Base-by-base conservation (phyloP, 495 filamentous ascomycete species). In the Talaromyces adpressus region DNA sequence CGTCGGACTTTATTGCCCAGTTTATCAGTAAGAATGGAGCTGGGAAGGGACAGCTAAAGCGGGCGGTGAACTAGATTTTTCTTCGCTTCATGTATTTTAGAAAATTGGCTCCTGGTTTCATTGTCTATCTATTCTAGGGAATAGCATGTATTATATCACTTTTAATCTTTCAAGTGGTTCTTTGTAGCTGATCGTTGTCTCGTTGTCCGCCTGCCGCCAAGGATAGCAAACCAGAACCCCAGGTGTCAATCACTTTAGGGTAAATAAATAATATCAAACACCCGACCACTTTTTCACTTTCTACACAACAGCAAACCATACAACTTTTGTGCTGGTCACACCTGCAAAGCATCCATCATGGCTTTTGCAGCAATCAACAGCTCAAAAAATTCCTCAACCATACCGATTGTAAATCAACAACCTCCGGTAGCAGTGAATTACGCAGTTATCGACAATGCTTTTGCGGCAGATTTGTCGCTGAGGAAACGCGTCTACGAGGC, bases 401-500 rank as follows among this genome's bases (percentile, higher is more conserved):
- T 62, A 18, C 45, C 60, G 45, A 18, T 62, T 34, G 36, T 32
- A n/a, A 56, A 56, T 63, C 27, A 32, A 63, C 59, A 64, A 63
- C 32, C 58, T 47, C 20, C 62, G 20, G 30, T 29, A 29, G 32
- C 34, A 3, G 39, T 64, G 14, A 70, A 68, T 34, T 75, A 74
- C 47, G 64, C 71, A 53, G 68, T 67, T 39, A 79, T 81, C 65
- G 78, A 81, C 54, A 71, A 76, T 66, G 78, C 78, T 30, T 79
- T 81, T 60, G 78, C 75, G 65, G 73, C 74, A 30, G 77, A 79
- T 65, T 72, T 72, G 34, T 71, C 73, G 20, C 65, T 81, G 14
- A 79, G 75, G 64, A 77, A 77, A 70, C 70, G 77, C 69, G 72
- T 81, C 57, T 81, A 79, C 70, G 78, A 79, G 71, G 78, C 78